Conservation (phyloP, 495 filamentous ascomycete genomes). For the Podospora anserina region DNA sequence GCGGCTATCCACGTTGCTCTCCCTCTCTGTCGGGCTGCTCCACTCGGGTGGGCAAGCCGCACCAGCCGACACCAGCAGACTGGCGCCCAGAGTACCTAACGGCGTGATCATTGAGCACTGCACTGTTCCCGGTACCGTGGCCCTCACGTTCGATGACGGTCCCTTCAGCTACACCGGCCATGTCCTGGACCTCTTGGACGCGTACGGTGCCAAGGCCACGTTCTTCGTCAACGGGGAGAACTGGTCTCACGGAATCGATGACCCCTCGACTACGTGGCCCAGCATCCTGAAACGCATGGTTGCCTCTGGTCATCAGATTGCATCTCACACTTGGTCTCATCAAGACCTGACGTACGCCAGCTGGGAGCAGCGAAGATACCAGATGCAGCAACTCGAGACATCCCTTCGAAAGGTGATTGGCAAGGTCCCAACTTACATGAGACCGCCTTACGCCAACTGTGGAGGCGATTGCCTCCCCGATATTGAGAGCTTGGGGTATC, state of each 20-base stretch:
- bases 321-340: constrained; percentile 39
- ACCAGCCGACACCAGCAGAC: constrained; percentile 7
- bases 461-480: constrained; percentile 25
- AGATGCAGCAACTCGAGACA: constrained; percentile 34
- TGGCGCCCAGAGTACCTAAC: constrained; percentile 18
- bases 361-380: constrained; percentile 16
- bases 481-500: constrained; percentile 37
- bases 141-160: constrained; percentile 47
- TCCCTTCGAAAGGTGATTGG: constrained; percentile 35
- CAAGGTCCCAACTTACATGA: constrained; percentile 42
- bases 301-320: constrained; percentile 33
- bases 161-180: constrained; percentile 37
- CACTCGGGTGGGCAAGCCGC: constrained; percentile 11
- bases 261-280: constrained; percentile 36
- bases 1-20: constrained; percentile 13
- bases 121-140: constrained; percentile 42
- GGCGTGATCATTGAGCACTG: constrained; percentile 56
- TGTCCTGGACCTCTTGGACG: constrained; percentile 32
- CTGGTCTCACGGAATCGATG: constrained; percentile 53
- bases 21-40: constrained; percentile 15
- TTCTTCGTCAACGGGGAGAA: constrained; percentile 74
- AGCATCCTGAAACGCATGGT: constrained; percentile 31
- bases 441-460: constrained; percentile 42
- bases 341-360: constrained; percentile 30
- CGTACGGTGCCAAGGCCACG: constrained; percentile 59